phyloP scores from a whole-genome alignment of 345 rosid genomes.

The Leavenworthia alabamica region DNA sequence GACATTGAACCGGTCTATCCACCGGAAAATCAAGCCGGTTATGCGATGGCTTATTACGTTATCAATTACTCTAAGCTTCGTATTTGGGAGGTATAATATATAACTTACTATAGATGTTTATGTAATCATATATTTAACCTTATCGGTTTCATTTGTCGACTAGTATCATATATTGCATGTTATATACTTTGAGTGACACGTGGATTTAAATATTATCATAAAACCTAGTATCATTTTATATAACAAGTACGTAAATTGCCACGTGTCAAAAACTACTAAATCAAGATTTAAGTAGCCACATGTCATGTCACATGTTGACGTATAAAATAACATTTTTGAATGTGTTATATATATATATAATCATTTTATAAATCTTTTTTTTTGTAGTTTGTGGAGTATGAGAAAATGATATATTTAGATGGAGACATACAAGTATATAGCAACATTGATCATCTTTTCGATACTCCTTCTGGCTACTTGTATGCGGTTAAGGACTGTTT shows the following conservation, averaged over 20 bases:
- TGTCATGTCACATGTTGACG: neutral
- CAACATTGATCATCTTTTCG: constrained; percentile 59
- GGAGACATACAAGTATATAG: constrained; percentile 65
- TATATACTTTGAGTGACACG: neutral
- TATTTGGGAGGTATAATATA: constrained; percentile 60
- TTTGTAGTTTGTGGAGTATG: constrained; percentile 51
- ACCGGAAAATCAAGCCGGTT: constrained; percentile 43
- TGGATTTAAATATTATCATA: neutral
- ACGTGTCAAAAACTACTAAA: neutral
- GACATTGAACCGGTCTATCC: constrained; percentile 54
- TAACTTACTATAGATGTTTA: neutral
- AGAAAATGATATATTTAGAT: constrained; percentile 59
- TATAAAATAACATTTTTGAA: neutral
- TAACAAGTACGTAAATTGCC: neutral
- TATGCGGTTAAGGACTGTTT: constrained; percentile 63
- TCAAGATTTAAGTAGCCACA: neutral
- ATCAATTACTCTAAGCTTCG: constrained; percentile 80
- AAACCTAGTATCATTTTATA: neutral
- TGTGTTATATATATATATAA: neutral
- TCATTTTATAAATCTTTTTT: neutral
- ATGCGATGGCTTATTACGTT: constrained; percentile 65
- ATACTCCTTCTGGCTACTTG: constrained; percentile 38
- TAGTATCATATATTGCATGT: neutral
- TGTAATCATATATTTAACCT: neutral
- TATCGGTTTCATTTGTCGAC: neutral